phyloP scores from a whole-genome alignment of 2,329 filamentous ascomycete genomes.

The Pyrenochaeta sp. region DNA sequence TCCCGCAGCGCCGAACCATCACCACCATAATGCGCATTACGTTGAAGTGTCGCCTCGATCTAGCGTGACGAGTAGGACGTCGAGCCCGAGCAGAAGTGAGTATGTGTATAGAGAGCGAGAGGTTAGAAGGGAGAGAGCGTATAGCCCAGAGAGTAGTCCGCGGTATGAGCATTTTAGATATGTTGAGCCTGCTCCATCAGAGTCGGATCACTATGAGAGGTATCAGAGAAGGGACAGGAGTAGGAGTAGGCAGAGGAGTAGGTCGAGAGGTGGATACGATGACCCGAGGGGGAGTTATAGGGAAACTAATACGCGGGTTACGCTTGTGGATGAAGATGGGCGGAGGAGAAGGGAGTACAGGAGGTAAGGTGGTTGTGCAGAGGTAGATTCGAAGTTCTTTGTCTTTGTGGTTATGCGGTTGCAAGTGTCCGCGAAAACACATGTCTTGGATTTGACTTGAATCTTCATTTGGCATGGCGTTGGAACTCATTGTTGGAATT shows the following conservation, averaged over 20 bases:
- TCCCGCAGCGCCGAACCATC: conserved; percentile 29
- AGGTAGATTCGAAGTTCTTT: neutral
- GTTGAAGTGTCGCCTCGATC: conserved; percentile 55
- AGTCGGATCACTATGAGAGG: conserved; percentile 39
- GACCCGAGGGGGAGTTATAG: conserved; percentile 37
- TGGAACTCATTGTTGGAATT: neutral
- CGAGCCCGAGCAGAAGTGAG: conserved; percentile 43
- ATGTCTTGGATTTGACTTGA: neutral
- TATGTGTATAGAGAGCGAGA: conserved; percentile 57
- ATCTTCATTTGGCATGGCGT: neutral
- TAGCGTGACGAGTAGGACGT: conserved; percentile 42
- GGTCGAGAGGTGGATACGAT: conserved; percentile 40
- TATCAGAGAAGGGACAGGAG: conserved; percentile 34
- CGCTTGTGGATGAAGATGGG: conserved; percentile 36
- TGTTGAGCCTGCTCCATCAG: conserved; percentile 51
- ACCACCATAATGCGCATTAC: conserved; percentile 47
- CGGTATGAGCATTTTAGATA: conserved; percentile 59
- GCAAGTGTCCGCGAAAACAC: neutral
- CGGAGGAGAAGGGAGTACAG: conserved; percentile 35
- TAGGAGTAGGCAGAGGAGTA: conserved; percentile 39
- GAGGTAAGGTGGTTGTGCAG: conserved; percentile 7
- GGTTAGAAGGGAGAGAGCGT: conserved; percentile 50
- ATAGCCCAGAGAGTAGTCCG: conserved; percentile 43
- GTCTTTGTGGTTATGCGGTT: neutral
- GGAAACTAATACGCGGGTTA: conserved; percentile 45